Percentiles rank a stretch among this genome's conserved stretches.
Conservation (phyloP, 179 eudicot genomes). For the Spinacia oleracea region DNA sequence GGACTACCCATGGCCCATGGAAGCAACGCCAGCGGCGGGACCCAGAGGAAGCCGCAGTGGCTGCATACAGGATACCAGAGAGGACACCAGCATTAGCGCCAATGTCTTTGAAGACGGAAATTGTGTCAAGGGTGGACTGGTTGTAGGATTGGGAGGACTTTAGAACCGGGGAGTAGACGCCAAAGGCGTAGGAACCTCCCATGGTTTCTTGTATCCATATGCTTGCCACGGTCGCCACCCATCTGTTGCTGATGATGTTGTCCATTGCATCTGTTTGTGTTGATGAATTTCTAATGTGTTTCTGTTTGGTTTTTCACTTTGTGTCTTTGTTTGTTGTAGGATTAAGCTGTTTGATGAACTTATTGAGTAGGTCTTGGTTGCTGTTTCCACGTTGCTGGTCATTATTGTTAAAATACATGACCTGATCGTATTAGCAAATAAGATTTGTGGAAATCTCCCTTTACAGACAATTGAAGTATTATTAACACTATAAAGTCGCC, state of each 20-base stretch:
- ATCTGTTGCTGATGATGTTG: conserved; percentile 30
- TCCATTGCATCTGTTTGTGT: conserved; percentile 13
- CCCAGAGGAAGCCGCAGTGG: conserved; percentile 7
- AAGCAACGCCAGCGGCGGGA: conserved; percentile 18
- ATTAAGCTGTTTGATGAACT: neutral
- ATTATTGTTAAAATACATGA: neutral
- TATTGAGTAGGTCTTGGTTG: neutral
- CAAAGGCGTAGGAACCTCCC: conserved; percentile 45
- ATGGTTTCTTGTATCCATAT: conserved; percentile 71
- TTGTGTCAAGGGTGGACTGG: conserved; percentile 75
- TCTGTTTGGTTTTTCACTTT: neutral
- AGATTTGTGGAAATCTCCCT: too few relatives aligned
- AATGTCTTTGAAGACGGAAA: conserved; percentile 79
- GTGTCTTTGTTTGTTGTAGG: neutral
- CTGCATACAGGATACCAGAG: conserved; percentile 24
- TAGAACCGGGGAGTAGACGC: conserved; percentile 67
- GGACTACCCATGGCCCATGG: conserved; percentile 71
- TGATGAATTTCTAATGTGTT: neutral
- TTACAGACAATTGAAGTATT: neutral
- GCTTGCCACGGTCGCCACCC: conserved; percentile 51
- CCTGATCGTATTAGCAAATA: neutral
- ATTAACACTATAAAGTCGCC: neutral
- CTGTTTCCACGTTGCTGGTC: neutral
- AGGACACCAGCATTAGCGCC: conserved; percentile 50
- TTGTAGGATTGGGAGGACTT: conserved; percentile 64